Percentiles rank a stretch among this genome's conserved stretches.
Conservation (phyloP, 2,329 filamentous ascomycete species). For the Elsinoe australis region DNA sequence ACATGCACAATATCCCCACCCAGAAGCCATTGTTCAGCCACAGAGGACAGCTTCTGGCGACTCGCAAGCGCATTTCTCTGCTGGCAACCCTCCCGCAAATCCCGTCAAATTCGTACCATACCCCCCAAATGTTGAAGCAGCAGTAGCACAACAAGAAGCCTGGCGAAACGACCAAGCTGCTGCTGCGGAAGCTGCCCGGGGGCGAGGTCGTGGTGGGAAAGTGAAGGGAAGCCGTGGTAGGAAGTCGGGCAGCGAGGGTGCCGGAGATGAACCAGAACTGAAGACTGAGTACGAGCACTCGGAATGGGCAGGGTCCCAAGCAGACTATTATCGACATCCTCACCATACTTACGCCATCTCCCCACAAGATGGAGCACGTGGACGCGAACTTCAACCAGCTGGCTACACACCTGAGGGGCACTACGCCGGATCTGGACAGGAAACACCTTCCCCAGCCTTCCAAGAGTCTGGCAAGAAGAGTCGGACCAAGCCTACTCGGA, state of each 20-base stretch:
- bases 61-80: constrained; percentile 1
- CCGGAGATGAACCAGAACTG: constrained; percentile 25
- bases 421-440: constrained; percentile 18
- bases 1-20: constrained; percentile 19
- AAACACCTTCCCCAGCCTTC: constrained; percentile 11
- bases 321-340: constrained; percentile 2
- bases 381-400: constrained; percentile 15
- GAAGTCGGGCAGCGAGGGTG: constrained; percentile 22
- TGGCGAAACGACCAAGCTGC: constrained; percentile 12
- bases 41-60: neutral
- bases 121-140: constrained; percentile 21
- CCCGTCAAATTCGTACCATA: constrained; percentile 22
- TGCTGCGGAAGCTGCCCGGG: neutral
- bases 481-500: constrained; percentile 43
- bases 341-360: constrained; percentile 16
- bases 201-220: neutral
- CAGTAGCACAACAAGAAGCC: constrained; percentile 11
- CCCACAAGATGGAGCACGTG: constrained; percentile 7
- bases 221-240: neutral
- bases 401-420: constrained; percentile 6
- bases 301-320: constrained; percentile 3
- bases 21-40: constrained; percentile 23
- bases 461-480: constrained; percentile 35
- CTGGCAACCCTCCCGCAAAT: neutral
- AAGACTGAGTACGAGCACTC: neutral